Evolutionary conservation across 805 yeast genomes (phyloP).

Genomic region (Hanseniaspora osmophila): DNA sequence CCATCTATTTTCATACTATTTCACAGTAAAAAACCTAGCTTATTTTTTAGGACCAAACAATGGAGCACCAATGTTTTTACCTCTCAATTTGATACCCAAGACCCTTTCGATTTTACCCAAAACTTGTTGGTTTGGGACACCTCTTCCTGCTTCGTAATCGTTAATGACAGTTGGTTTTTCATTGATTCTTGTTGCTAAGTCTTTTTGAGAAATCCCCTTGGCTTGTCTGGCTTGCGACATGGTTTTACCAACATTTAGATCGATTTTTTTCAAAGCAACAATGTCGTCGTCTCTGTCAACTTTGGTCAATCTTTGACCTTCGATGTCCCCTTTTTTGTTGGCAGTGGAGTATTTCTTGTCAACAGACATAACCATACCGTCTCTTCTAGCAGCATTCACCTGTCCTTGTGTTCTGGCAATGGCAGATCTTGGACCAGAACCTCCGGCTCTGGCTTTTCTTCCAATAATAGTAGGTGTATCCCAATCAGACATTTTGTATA

Average conservation of each 20-base stretch:
- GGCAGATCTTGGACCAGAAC: slow-evolving; percentile 71
- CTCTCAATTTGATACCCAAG: slow-evolving; percentile 87
- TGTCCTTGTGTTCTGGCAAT: slow-evolving; percentile 70
- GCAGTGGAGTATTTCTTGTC: slow-evolving; percentile 78
- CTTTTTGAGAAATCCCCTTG: slow-evolving; percentile 85
- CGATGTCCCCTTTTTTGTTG: slow-evolving; percentile 55
- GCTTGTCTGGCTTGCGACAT: slow-evolving; percentile 77
- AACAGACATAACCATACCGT: slow-evolving; percentile 76
- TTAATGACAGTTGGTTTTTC: slow-evolving; percentile 92
- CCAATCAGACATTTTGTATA: slow-evolving; percentile 56
- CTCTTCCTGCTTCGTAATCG: slow-evolving; percentile 95
- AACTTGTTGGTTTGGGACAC: slow-evolving; percentile 90
- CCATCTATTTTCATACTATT: background rate
- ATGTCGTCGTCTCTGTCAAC: slow-evolving; percentile 89
- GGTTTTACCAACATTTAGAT: slow-evolving; percentile 71
- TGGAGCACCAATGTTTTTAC: slow-evolving; percentile 89
- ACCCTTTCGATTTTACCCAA: slow-evolving; percentile 87
- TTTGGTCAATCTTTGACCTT: slow-evolving; percentile 89
- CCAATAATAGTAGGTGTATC: slow-evolving; percentile 84
- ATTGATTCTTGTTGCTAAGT: slow-evolving; percentile 85
- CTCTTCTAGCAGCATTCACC: slow-evolving; percentile 86
- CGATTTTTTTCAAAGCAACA: slow-evolving; percentile 82
- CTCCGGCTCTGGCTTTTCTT: slow-evolving; percentile 73
- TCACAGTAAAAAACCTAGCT: slow-evolving; percentile 1
- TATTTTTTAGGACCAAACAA: slow-evolving; percentile 34